Evolutionary conservation across 495 filamentous ascomycete genomes (phyloP).

Genomic region (Daldinia grandis): DNA sequence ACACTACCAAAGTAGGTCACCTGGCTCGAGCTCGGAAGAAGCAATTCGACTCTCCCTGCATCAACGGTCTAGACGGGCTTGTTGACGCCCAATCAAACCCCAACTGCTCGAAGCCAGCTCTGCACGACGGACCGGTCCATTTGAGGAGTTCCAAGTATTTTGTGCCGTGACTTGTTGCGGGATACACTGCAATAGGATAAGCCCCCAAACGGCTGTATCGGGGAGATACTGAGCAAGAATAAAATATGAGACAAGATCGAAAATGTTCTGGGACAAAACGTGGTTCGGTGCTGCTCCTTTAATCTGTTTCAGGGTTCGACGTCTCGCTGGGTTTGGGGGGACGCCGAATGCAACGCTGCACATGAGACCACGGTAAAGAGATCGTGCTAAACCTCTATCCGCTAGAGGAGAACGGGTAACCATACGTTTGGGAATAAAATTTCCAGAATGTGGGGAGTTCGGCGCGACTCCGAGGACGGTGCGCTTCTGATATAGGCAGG

Average conservation of each 20-base stretch:
- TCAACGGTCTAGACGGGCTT: conserved; percentile 22
- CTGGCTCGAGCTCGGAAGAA: conserved; percentile 16
- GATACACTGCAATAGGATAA: conserved; percentile 23
- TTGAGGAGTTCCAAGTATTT: conserved; percentile 22
- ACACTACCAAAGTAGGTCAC: conserved; percentile 2
- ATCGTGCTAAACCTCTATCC: conserved; percentile 46
- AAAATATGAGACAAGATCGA: conserved; percentile 37
- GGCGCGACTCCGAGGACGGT: conserved; percentile 37
- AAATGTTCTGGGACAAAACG: conserved; percentile 40
- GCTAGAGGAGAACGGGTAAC: conserved; percentile 45
- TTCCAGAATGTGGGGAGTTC: conserved; percentile 43
- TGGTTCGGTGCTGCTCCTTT: conserved; percentile 45
- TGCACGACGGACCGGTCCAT: conserved; percentile 19
- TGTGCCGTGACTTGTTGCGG: conserved; percentile 22
- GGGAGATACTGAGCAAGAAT: conserved; percentile 18
- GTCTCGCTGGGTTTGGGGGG: conserved; percentile 35
- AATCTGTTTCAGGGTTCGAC: conserved; percentile 45
- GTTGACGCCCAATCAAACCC: conserved; percentile 13
- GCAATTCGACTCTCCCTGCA: conserved; percentile 13
- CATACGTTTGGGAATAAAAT: conserved; percentile 42
- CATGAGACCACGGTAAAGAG: conserved; percentile 40
- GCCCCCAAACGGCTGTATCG: conserved; percentile 17
- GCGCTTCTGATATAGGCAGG: conserved; percentile 36
- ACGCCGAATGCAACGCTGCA: conserved; percentile 46
- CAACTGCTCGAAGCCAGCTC: conserved; percentile 13